These are phyloP conservation scores for Dictyostelium capitatum DNA, from an alignment of 78 protist genomes.

Conservation along the genomic window DNA sequence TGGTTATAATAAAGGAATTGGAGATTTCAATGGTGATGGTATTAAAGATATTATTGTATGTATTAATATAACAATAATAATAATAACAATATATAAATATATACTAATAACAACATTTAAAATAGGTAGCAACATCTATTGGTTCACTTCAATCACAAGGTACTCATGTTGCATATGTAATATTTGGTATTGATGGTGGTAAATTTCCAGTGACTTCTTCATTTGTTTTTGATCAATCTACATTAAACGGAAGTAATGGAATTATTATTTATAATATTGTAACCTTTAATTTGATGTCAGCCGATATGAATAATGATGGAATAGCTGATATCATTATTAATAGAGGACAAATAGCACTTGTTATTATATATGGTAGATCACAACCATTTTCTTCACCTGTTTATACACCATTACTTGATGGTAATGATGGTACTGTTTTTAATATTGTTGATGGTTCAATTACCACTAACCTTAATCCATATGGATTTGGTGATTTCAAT, in stretches of 20 bases:
- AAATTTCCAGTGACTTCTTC: background rate
- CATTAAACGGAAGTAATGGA: slow-evolving; percentile 6
- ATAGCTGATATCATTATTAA: background rate
- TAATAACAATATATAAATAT: no score
- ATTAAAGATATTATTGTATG: background rate
- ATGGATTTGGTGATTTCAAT: slow-evolving; percentile 17
- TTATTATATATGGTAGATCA: background rate
- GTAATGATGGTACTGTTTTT: background rate
- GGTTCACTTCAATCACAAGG: background rate
- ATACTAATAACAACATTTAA: no score
- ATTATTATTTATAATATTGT: background rate
- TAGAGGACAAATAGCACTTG: background rate
- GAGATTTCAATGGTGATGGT: slow-evolving; percentile 22
- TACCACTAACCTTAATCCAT: background rate
- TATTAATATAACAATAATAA: background rate
- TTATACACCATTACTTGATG: background rate
- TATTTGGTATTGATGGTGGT: slow-evolving; percentile 18
- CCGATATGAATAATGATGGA: slow-evolving; percentile 8
- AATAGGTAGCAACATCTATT: background rate
- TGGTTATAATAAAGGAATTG: background rate
- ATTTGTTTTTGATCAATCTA: background rate
- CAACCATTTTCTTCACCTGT: background rate
- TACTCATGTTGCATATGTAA: background rate
- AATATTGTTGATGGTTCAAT: background rate
- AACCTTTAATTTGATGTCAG: background rate